These are phyloP conservation scores for Globisporangium megalacanthum DNA, from an alignment of 352 stramenopile species.

Conservation along the genomic window DNA sequence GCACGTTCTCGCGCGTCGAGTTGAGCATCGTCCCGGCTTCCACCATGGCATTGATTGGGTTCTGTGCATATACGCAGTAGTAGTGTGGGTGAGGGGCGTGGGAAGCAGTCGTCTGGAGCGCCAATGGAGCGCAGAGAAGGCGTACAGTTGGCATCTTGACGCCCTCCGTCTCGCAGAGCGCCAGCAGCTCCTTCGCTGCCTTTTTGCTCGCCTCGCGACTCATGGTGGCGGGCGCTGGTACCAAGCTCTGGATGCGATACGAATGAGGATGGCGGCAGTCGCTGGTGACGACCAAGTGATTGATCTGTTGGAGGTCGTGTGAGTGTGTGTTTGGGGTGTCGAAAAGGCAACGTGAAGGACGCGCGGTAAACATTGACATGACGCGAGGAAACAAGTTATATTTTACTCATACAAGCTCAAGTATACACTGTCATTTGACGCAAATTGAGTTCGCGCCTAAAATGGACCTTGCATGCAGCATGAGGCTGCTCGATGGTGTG, in stretches of 20 bases:
- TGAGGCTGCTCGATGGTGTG: background rate
- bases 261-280: background rate
- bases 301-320: background rate
- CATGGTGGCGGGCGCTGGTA: conserved; percentile 14
- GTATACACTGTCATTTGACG: background rate
- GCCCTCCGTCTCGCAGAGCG: conserved; percentile 66
- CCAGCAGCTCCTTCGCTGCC: conserved; percentile 75
- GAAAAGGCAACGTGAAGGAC: background rate
- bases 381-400: background rate
- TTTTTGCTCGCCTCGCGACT: conserved; percentile 47
- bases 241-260: too few relatives aligned
- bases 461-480: background rate
- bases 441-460: background rate
- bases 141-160: conserved; percentile 76
- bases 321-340: background rate
- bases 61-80: conserved; percentile 15
- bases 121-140: background rate
- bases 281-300: background rate
- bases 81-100: background rate
- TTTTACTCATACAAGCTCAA: background rate
- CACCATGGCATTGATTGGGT: conserved; percentile 75
- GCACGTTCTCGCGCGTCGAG: conserved; percentile 68
- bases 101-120: background rate
- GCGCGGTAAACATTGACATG: background rate
- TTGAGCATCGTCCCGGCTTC: conserved; percentile 84